Conservation (phyloP, 163 green algal genomes). For the Scenedesmus sp. region DNA sequence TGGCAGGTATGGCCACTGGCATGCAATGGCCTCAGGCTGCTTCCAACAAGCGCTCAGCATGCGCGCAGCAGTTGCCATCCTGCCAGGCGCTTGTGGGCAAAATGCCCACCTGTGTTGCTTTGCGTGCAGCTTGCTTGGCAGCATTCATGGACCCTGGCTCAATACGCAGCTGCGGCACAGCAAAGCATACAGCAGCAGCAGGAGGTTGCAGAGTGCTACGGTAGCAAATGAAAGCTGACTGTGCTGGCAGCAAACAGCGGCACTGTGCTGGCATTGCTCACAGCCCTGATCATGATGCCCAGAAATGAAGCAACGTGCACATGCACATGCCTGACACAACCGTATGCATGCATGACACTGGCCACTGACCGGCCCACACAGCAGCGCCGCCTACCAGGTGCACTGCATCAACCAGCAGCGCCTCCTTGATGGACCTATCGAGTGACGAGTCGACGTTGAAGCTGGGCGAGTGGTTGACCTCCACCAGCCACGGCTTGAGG, state of each 20-base stretch:
- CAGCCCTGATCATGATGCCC: no score
- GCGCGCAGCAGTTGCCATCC: no score
- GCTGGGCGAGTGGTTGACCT: conserved; percentile 91
- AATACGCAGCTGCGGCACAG: conserved; percentile 18
- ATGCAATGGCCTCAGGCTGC: no score
- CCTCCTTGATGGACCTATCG: conserved; percentile 61
- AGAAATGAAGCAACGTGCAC: no score
- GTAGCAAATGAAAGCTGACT: background rate
- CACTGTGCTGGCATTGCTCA: background rate
- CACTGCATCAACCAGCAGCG: conserved; percentile 39
- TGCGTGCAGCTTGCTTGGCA: conserved; percentile 20
- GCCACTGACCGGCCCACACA: no score
- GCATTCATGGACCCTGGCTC: conserved; percentile 11
- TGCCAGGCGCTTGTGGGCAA: background rate
- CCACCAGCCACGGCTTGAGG: conserved; percentile 86
- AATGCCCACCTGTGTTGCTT: background rate
- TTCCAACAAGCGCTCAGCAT: no score
- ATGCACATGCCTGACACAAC: no score
- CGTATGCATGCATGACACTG: no score
- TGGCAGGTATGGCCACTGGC: no score
- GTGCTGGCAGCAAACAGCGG: background rate
- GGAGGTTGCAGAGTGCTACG: background rate
- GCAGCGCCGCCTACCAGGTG: background rate
- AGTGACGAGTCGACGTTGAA: conserved; percentile 83
- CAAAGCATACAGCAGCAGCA: background rate